Evolutionary conservation across 164 flowering plant species (phyloP).

Genomic region (Nymphaea colorata): DNA sequence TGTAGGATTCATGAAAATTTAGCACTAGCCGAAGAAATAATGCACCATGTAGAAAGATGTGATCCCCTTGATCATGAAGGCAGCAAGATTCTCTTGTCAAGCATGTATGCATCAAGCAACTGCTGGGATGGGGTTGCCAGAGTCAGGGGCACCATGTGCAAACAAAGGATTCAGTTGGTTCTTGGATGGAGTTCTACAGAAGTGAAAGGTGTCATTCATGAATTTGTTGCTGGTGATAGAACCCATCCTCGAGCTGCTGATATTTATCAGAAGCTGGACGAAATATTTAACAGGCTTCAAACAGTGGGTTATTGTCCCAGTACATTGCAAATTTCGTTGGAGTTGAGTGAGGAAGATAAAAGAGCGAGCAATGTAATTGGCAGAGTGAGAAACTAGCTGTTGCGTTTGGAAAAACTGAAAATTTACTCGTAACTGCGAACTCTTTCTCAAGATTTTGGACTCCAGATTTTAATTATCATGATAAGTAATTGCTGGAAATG

Average conservation of each 20-base stretch:
- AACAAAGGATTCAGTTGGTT: constrained; percentile 4
- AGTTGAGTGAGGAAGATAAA: constrained; percentile 41
- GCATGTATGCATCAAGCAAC: constrained; percentile 28
- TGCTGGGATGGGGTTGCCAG: constrained; percentile 10
- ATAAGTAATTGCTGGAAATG: no score
- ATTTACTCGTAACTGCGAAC: no score
- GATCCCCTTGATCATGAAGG: constrained; percentile 13
- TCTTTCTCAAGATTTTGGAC: no score
- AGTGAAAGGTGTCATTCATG: constrained; percentile 10
- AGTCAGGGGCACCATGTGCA: constrained; percentile 10
- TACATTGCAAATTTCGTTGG: constrained; percentile 30
- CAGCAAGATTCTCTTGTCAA: constrained; percentile 36
- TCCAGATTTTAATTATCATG: no score
- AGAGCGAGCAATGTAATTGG: constrained; percentile 33
- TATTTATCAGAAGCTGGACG: constrained; percentile 25
- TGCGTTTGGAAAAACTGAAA: constrained; percentile 17
- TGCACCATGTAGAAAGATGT: constrained; percentile 17
- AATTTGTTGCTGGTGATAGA: constrained; percentile 12
- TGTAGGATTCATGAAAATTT: constrained; percentile 36
- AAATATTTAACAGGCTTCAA: constrained; percentile 18
- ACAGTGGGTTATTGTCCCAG: constrained; percentile 31
- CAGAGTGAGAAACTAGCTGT: constrained; percentile 54
- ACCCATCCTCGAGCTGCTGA: constrained; percentile 13
- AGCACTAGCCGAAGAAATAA: constrained; percentile 21
- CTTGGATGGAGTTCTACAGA: constrained; percentile 19